Percentiles rank a stretch among this genome's conserved stretches.
These are phyloP conservation scores for Calonectria pteridis DNA, from an alignment of 2,329 filamentous ascomycete species.

Conservation along the genomic window DNA sequence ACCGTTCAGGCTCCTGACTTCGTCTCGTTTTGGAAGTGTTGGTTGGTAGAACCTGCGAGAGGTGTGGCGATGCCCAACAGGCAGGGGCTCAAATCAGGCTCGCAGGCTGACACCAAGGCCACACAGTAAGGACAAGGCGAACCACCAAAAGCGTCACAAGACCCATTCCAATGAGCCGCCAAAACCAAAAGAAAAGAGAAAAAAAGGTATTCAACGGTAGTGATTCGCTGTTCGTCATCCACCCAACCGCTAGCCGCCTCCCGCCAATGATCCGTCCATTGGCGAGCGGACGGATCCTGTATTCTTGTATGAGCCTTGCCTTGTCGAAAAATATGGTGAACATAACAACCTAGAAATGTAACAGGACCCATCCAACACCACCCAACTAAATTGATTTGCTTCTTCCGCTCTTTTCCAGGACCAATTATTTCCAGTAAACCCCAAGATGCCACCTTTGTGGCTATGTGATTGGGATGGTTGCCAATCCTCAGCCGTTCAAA, in stretches of 20 bases:
- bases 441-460: not conserved
- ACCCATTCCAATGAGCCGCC: not conserved
- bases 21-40: not conserved
- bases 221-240: not conserved
- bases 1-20: not conserved
- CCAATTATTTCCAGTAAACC: not conserved
- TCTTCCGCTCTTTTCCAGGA: not conserved
- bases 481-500: not conserved
- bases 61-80: not conserved
- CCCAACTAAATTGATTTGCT: not conserved
- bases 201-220: not conserved
- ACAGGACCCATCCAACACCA: not conserved
- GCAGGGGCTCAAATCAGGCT: not conserved
- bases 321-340: not conserved
- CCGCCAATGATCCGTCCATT: not conserved
- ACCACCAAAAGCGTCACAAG: not conserved
- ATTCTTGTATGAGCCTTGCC: not conserved
- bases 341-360: not conserved
- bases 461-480: not conserved
- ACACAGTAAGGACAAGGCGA: not conserved
- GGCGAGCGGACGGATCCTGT: not conserved
- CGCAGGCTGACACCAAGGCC: not conserved
- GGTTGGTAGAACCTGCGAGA: not conserved
- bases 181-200: not conserved
- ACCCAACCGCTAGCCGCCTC: slow-evolving; percentile 1